These are phyloP conservation scores for Alternaria consortialis DNA, from an alignment of 2,329 filamentous ascomycete species.

Conservation along the genomic window DNA sequence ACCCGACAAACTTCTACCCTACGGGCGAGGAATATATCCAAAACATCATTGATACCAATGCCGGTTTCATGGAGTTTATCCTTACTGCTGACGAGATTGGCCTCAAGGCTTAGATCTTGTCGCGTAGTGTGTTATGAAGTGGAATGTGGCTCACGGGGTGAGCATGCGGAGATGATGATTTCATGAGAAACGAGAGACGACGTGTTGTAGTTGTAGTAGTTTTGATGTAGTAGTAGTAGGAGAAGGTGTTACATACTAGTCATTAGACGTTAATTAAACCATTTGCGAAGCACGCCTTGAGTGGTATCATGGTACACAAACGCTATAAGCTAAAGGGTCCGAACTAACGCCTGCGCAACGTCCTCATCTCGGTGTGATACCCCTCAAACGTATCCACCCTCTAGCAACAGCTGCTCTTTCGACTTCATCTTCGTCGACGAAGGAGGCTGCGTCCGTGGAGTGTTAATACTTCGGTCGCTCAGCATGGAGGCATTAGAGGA, in stretches of 20 bases:
- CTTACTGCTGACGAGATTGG: slow-evolving; percentile 48
- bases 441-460: not conserved
- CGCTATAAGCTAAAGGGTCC: not conserved
- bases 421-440: not conserved
- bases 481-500: not conserved
- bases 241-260: not conserved
- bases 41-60: slow-evolving; percentile 55
- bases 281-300: not conserved
- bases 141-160: not conserved
- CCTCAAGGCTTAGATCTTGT: slow-evolving; percentile 28
- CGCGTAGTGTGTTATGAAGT: not conserved
- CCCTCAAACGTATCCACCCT: not conserved
- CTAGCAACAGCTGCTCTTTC: not conserved
- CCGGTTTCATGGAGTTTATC: slow-evolving; percentile 55
- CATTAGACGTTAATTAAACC: not conserved
- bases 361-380: not conserved
- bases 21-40: slow-evolving; percentile 51
- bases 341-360: not conserved
- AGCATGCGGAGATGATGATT: slow-evolving; percentile 1
- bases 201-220: not conserved
- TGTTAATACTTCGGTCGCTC: slow-evolving; percentile 1
- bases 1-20: slow-evolving; percentile 54
- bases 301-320: not conserved
- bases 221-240: not conserved
- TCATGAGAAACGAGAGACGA: slow-evolving; percentile 7